Evolutionary conservation across 768 basidiomycete genomes (phyloP), one percentile per base, ranked within the genome.

Genomic region (Scleroderma citrinum): DNA sequence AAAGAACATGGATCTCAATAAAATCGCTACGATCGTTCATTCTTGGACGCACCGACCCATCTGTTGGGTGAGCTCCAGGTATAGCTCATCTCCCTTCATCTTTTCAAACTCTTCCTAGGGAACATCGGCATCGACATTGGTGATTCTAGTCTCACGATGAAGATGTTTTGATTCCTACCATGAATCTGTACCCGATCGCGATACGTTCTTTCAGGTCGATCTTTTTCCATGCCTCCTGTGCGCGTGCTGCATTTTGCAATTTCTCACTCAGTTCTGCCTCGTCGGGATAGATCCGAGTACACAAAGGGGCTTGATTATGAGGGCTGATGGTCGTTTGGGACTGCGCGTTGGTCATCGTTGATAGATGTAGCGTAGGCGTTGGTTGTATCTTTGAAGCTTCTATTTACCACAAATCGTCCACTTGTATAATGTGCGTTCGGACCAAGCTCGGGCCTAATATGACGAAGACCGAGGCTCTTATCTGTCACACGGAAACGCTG

Each of bases 321-420:
- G 93, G 93, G 13, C 70, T 81, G 60, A 95, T 84, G 1, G 93
- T 95, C 1, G 86, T 92, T 64, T 95, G 93, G 0, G 61, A 58
- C 49, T 60, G 56, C 20, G 50, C 30, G 47, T 51, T 59, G 52
- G 57, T 55, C 61, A 63, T 63, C 13, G 31, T 23, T 14, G 19
- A 8, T 23, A 23, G 24, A n/a, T 42, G 40, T 24, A 14, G 8
- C 26, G 26, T 8, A 41, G 5, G 14, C 3, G 21, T 21, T 42
- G 24, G 40, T 42, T 23, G 40, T 29, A 42, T 23, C n/a, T n/a
- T n/a, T n/a, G n/a, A n/a, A n/a, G n/a, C n/a, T n/a, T n/a, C n/a
- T n/a, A n/a, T n/a, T n/a, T n/a, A n/a, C n/a, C n/a, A n/a, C n/a
- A n/a, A n/a, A n/a, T n/a, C n/a, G n/a, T n/a, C n/a, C n/a, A n/a